Conservation (phyloP, 371 early-diverging fungal species). For the Rhizopus sp. region DNA sequence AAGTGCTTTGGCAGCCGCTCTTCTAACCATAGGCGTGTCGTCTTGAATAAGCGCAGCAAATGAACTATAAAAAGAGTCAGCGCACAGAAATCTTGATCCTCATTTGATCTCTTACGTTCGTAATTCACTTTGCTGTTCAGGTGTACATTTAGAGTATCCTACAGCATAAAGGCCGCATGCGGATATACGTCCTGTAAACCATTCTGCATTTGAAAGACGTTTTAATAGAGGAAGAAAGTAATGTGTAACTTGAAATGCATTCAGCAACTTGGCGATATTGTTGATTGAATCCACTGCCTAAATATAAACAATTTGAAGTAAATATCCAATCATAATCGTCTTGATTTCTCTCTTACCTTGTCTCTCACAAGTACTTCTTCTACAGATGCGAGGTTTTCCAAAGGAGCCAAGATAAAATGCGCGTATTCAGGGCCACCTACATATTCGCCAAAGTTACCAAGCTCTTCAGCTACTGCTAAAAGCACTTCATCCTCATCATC, state of each 20-base stretch:
- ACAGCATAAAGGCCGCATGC: constrained; percentile 92
- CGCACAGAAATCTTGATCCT: background rate
- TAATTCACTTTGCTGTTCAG: constrained; percentile 82
- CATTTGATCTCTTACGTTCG: constrained; percentile 59
- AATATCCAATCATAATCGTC: background rate
- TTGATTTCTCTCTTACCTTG: constrained; percentile 64
- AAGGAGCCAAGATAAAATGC: constrained; percentile 83
- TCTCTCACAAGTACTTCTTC: constrained; percentile 97
- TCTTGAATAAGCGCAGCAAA: constrained; percentile 89
- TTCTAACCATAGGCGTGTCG: constrained; percentile 98
- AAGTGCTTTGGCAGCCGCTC: constrained; percentile 91
- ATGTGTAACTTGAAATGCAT: constrained; percentile 81
- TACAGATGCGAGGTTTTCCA: constrained; percentile 95
- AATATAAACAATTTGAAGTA: constrained; percentile 2
- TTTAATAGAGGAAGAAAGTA: constrained; percentile 89
- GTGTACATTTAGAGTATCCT: constrained; percentile 71
- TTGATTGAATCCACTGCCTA: constrained; percentile 94
- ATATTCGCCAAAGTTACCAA: constrained; percentile 89
- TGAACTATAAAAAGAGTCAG: constrained; percentile 31
- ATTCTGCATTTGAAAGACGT: constrained; percentile 91
- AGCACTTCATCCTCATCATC: constrained; percentile 99
- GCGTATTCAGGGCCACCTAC: constrained; percentile 89
- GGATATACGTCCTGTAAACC: constrained; percentile 97
- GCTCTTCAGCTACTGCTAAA: constrained; percentile 90
- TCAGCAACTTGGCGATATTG: constrained; percentile 74